Percentiles rank a stretch among this genome's conserved stretches.
These are phyloP conservation scores for Scheffersomyces cryptocercus DNA, from an alignment of 1,139 yeast species.

Conservation along the genomic window DNA sequence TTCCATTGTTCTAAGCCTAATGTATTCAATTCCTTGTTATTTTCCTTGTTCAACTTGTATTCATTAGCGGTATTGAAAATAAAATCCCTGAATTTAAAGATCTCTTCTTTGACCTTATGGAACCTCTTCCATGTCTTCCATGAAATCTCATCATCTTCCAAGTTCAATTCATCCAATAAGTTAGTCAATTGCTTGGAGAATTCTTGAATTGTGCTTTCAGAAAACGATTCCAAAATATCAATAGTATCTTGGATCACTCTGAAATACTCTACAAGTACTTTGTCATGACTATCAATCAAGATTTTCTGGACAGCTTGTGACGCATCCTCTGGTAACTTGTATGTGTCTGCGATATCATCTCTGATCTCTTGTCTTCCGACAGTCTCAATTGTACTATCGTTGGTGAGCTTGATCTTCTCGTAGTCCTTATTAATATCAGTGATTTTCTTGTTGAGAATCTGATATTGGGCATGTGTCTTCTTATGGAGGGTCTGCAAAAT, in stretches of 20 bases:
- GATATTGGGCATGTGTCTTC: conserved; percentile 46
- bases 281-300: conserved; percentile 36
- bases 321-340: conserved; percentile 34
- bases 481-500: conserved; percentile 44
- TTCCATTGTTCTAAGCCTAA: conserved; percentile 51
- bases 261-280: conserved; percentile 39
- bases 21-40: conserved; percentile 11
- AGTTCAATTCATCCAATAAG: conserved; percentile 30
- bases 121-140: conserved; percentile 75
- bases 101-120: conserved; percentile 55
- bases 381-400: conserved; percentile 24
- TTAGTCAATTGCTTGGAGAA: conserved; percentile 40
- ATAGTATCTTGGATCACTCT: conserved; percentile 53
- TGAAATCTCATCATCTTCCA: conserved; percentile 33
- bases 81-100: conserved; percentile 58
- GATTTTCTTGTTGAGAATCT: conserved; percentile 46
- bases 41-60: conserved; percentile 23
- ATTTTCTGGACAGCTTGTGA: conserved; percentile 33
- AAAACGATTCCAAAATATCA: conserved; percentile 70
- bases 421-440: conserved; percentile 51
- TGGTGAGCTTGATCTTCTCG: conserved; percentile 42
- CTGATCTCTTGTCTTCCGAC: conserved; percentile 62
- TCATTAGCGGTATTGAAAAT: conserved; percentile 49
- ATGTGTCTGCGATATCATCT: conserved; percentile 44
- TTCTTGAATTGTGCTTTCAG: conserved; percentile 64